These are phyloP conservation scores for Hypoxylon subgilvum DNA, from an alignment of 495 filamentous ascomycete genomes.

Conservation along the genomic window DNA sequence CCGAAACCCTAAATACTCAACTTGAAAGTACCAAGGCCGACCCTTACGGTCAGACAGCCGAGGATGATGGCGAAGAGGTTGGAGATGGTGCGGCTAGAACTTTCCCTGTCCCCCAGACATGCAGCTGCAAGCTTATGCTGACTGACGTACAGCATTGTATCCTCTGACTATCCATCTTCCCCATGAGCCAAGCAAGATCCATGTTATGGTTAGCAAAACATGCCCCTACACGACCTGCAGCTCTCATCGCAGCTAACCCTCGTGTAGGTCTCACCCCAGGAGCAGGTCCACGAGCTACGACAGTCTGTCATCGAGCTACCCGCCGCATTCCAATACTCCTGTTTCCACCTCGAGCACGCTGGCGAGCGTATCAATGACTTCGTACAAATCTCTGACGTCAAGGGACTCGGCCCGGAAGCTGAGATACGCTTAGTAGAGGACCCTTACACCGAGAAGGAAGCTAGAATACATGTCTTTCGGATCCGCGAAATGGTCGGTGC, in stretches of 20 bases:
- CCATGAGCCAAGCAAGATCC: slow-evolving; percentile 75
- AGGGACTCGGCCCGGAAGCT: slow-evolving; percentile 73
- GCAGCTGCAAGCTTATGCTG: slow-evolving; percentile 13
- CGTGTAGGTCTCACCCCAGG: slow-evolving; percentile 83
- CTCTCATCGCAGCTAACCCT: slow-evolving; percentile 35
- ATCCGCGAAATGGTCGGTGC: slow-evolving; percentile 92
- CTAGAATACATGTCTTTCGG: slow-evolving; percentile 88
- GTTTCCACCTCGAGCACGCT: slow-evolving; percentile 94
- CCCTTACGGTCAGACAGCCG: slow-evolving; percentile 30
- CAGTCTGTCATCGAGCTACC: slow-evolving; percentile 95
- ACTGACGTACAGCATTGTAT: slow-evolving; percentile 59
- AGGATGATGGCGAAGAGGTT: slow-evolving; percentile 39
- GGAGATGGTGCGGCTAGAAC: slow-evolving; percentile 29
- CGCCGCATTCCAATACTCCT: slow-evolving; percentile 94
- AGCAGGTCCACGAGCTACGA: slow-evolving; percentile 96
- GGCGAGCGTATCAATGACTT: slow-evolving; percentile 92
- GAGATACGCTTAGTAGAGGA: slow-evolving; percentile 87
- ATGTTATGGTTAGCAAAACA: slow-evolving; percentile 77
- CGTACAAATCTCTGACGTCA: slow-evolving; percentile 87
- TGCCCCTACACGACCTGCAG: slow-evolving; percentile 32
- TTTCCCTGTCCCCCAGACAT: not conserved
- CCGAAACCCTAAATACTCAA: slow-evolving; percentile 32
- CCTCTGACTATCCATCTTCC: slow-evolving; percentile 84
- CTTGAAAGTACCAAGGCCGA: slow-evolving; percentile 32
- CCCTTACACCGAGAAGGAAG: slow-evolving; percentile 98